Conservation (phyloP, 768 basidiomycete genomes). For the Mycena vitilis region DNA sequence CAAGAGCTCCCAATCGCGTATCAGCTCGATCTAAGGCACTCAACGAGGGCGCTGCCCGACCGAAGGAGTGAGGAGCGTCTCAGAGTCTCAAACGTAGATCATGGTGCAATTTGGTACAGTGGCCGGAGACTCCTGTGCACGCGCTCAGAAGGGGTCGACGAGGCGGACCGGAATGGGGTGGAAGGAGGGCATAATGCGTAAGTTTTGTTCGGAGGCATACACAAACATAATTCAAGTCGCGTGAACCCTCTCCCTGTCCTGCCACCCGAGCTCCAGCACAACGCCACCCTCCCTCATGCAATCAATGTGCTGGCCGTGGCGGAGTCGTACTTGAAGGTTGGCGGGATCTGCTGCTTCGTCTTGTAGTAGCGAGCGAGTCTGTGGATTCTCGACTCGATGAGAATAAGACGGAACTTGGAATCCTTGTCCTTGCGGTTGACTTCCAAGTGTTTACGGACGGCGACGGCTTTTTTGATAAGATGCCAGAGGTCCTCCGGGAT, state of each 20-base stretch:
- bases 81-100: no score
- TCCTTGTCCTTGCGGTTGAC: conserved; percentile 99
- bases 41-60: no score
- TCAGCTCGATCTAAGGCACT: no score
- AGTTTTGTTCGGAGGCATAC: conserved; percentile 36
- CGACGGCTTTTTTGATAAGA: conserved; percentile 99
- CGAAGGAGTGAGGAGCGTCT: no score
- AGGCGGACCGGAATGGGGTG: not conserved
- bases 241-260: conserved; percentile 19
- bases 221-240: conserved; percentile 35
- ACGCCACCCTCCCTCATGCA: conserved; percentile 60
- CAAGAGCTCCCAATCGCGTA: no score
- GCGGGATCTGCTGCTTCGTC: conserved; percentile 96
- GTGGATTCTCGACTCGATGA: conserved; percentile 99
- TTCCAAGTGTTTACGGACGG: conserved; percentile 98
- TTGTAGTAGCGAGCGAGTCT: conserved; percentile 98
- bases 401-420: conserved; percentile 93
- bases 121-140: not conserved
- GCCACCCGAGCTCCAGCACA: conserved; percentile 11
- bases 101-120: no score
- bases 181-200: conserved; percentile 34
- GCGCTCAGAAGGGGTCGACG: not conserved
- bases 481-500: conserved; percentile 99
- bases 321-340: conserved; percentile 98
- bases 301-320: conserved; percentile 93